Evolutionary conservation across 2,329 filamentous ascomycete species (phyloP), one percentile per base, ranked within the genome.

Genomic region (Clonostachys rosea): DNA sequence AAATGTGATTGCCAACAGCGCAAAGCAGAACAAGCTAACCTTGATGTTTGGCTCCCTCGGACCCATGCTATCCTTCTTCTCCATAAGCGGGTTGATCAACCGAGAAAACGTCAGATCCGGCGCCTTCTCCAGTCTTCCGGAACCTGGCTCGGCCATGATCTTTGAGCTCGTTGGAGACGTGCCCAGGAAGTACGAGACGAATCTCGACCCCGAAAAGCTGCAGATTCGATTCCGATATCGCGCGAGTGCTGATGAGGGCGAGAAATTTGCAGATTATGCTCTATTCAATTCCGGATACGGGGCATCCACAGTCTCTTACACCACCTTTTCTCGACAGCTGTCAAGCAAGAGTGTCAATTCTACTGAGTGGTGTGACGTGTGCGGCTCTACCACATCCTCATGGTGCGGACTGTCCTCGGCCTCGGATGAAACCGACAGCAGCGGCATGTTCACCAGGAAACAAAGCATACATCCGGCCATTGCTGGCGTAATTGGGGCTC

Each of bases 131-230:
- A 52, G 49, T 3, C 49, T 82, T 13, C 83, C 87, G 0, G 76
- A 84, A 53, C 89, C 90, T 36, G 90, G 89, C 0, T 84, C 83
- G 1, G 78, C 81, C 39, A 85, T 95, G 76, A 71, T 79, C 0
- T 91, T 94, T 59, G 91, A 96, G 67, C 62, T 84, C 16, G 62
- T 71, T 34, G 62, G 64, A 11, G 52, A 62, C 14, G 48, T 62
- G 17, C 40, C 52, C 5, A 46, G 54, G 6, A 47, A 49, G 40
- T 49, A 45, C 45, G 53, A 39, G 52, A 53, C 24, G 20, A 49
- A 49, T 49, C 69, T 70, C 1, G 42, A 52, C 3, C 47, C 54
- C 0, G 56, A 66, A 10, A 66, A 75, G 17, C 63, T 83, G 14
- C 69, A 63, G 48, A 72, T 84, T 5, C 74, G 79, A n/a, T 80